Evolutionary conservation across 202 grass and related monocot species (phyloP).

Genomic region (Saccharum hybrid): DNA sequence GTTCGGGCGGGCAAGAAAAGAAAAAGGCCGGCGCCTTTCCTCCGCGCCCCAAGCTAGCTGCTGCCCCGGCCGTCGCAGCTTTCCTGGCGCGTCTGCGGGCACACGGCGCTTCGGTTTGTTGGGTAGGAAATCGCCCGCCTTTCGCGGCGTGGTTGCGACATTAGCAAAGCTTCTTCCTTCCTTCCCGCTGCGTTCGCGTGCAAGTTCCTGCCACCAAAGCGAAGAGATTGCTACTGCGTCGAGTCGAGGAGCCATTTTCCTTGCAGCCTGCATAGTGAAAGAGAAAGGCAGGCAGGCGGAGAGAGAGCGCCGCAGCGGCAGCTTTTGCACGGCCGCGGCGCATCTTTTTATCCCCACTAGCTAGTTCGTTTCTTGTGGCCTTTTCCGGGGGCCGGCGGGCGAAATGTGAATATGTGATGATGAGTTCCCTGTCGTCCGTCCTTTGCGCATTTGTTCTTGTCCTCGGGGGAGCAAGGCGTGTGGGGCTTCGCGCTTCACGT

Average conservation of each 20-base stretch:
- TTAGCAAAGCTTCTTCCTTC: slow-evolving; percentile 23
- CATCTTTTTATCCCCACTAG: slow-evolving; percentile 11
- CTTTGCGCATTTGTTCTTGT: slow-evolving; percentile 13
- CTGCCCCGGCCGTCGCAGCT: slow-evolving; percentile 4
- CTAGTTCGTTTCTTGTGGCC: slow-evolving; percentile 27
- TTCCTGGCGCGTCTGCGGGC: neutral
- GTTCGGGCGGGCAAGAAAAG: neutral
- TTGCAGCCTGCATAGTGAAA: neutral
- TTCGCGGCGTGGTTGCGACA: slow-evolving; percentile 46
- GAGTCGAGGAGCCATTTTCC: neutral
- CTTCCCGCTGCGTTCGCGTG: slow-evolving; percentile 9
- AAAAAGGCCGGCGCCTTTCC: slow-evolving; percentile 38
- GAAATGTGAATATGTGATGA: slow-evolving; percentile 28
- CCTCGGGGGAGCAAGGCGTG: slow-evolving; percentile 16
- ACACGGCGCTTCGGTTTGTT: neutral
- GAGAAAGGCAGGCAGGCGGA: neutral
- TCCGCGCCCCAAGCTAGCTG: neutral
- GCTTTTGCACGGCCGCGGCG: slow-evolving; percentile 31
- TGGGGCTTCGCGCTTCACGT: slow-evolving; percentile 47
- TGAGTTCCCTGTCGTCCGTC: slow-evolving; percentile 27
- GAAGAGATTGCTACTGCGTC: neutral
- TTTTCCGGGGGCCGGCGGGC: slow-evolving; percentile 8
- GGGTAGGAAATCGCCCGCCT: slow-evolving; percentile 44
- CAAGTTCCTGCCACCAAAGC: neutral
- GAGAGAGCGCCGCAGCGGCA: neutral